Percentiles rank a stretch among this genome's conserved stretches.
These are phyloP conservation scores for Geotrichum candidum DNA, from an alignment of 1,139 yeast species.

Conservation along the genomic window DNA sequence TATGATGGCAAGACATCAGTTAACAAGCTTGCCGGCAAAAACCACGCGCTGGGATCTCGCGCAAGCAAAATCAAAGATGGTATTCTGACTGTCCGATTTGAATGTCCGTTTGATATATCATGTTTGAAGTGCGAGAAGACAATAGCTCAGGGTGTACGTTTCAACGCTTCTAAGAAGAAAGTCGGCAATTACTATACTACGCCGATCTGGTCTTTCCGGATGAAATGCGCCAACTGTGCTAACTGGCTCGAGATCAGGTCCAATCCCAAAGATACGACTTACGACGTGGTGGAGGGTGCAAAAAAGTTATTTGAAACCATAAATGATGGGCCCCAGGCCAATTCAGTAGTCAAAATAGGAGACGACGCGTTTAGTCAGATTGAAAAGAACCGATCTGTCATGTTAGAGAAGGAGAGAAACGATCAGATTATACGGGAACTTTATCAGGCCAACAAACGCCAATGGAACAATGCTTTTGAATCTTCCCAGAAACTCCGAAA, in stretches of 20 bases:
- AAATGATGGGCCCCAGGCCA: not conserved
- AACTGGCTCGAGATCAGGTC: slow-evolving; percentile 30
- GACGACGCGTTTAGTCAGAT: slow-evolving; percentile 22
- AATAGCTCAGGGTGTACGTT: slow-evolving; percentile 33
- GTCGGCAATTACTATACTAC: slow-evolving; percentile 31
- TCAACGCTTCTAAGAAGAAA: slow-evolving; percentile 33
- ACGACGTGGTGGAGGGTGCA: slow-evolving; percentile 29
- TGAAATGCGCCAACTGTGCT: slow-evolving; percentile 31
- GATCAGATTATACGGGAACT: slow-evolving; percentile 17
- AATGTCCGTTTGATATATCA: slow-evolving; percentile 31
- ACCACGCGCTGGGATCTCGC: slow-evolving; percentile 27
- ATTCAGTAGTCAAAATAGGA: not conserved
- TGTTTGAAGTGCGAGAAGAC: slow-evolving; percentile 29
- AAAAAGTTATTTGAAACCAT: not conserved
- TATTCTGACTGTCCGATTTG: slow-evolving; percentile 32
- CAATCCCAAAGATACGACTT: slow-evolving; percentile 33
- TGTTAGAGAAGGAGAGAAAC: slow-evolving; percentile 7
- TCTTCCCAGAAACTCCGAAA: slow-evolving; percentile 24
- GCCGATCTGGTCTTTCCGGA: slow-evolving; percentile 31
- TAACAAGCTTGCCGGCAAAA: slow-evolving; percentile 31
- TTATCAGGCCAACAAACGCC: slow-evolving; percentile 18
- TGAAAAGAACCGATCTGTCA: slow-evolving; percentile 20
- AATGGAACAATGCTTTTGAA: slow-evolving; percentile 24
- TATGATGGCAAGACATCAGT: slow-evolving; percentile 32
- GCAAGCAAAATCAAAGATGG: slow-evolving; percentile 29